These are phyloP conservation scores for Plasmodium reichenowi DNA, from an alignment of 169 alveolate species.

Conservation along the genomic window DNA sequence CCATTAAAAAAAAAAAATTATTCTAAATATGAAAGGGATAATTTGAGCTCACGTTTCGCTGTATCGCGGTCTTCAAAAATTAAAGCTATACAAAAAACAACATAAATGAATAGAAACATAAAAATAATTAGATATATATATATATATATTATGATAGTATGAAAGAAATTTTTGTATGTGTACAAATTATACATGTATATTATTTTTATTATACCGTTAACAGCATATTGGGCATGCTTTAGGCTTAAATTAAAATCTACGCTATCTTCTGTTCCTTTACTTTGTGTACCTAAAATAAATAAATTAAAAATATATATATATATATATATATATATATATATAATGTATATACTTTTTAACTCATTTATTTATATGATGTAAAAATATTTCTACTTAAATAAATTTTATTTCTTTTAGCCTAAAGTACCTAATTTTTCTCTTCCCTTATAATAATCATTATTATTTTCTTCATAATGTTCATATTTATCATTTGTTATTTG, in stretches of 20 bases:
- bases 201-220: slow-evolving; percentile 35
- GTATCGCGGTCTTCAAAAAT: slow-evolving; percentile 68
- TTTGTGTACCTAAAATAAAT: background rate
- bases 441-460: background rate
- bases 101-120: background rate
- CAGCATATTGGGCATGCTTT: slow-evolving; percentile 76
- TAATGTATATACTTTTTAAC: background rate
- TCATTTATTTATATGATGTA: background rate
- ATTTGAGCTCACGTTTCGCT: slow-evolving; percentile 37
- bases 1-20: background rate
- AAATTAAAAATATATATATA: slow-evolving; percentile 10
- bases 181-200: slow-evolving; percentile 1
- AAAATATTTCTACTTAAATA: too few relatives aligned
- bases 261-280: background rate
- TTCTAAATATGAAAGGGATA: slow-evolving; percentile 52
- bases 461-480: background rate
- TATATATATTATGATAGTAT: too few relatives aligned
- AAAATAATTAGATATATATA: too few relatives aligned
- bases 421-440: background rate
- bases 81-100: slow-evolving; percentile 22
- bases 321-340: slow-evolving; percentile 8
- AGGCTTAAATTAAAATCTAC: slow-evolving; percentile 47
- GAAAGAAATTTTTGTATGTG: background rate
- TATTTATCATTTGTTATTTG: background rate
- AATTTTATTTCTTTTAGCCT: background rate